phyloP scores from a whole-genome alignment of 768 basidiomycete genomes.

The Cyclocybe cylindracea region DNA sequence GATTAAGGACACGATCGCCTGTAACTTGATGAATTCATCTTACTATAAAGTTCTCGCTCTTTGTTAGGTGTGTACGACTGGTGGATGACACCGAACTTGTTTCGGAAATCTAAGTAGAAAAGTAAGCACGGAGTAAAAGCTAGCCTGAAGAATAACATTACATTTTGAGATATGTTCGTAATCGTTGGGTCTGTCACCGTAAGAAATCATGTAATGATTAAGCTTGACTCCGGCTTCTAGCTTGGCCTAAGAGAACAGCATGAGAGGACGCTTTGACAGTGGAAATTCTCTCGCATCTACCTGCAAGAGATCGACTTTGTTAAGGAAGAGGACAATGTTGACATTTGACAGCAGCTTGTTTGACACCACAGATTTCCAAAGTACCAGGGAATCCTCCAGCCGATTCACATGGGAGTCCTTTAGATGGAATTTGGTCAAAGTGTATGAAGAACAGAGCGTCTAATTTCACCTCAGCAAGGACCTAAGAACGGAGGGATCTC shows the following conservation, averaged over 20 bases:
- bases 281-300: slow-evolving; percentile 32
- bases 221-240: slow-evolving; percentile 75
- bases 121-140: background rate
- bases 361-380: slow-evolving; percentile 74
- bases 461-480: slow-evolving; percentile 65
- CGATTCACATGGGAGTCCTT: slow-evolving; percentile 77
- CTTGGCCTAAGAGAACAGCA: slow-evolving; percentile 51
- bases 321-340: slow-evolving; percentile 79
- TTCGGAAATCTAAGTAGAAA: slow-evolving; percentile 60
- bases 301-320: slow-evolving; percentile 79
- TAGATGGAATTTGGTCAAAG: slow-evolving; percentile 12
- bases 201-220: slow-evolving; percentile 66
- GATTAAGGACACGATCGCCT: slow-evolving; percentile 1
- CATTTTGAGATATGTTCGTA: slow-evolving; percentile 77
- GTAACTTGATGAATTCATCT: slow-evolving; percentile 21
- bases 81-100: slow-evolving; percentile 72
- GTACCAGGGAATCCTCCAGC: slow-evolving; percentile 73
- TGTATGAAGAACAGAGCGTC: slow-evolving; percentile 6
- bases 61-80: slow-evolving; percentile 69
- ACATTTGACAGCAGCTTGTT: slow-evolving; percentile 75
- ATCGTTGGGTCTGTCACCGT: slow-evolving; percentile 78
- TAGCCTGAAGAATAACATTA: slow-evolving; percentile 24
- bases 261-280: slow-evolving; percentile 4
- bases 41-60: slow-evolving; percentile 73
- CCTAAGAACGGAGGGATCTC: slow-evolving; percentile 28